phyloP scores from a whole-genome alignment of 2,329 filamentous ascomycete genomes.

The Westerdykella ornata region DNA sequence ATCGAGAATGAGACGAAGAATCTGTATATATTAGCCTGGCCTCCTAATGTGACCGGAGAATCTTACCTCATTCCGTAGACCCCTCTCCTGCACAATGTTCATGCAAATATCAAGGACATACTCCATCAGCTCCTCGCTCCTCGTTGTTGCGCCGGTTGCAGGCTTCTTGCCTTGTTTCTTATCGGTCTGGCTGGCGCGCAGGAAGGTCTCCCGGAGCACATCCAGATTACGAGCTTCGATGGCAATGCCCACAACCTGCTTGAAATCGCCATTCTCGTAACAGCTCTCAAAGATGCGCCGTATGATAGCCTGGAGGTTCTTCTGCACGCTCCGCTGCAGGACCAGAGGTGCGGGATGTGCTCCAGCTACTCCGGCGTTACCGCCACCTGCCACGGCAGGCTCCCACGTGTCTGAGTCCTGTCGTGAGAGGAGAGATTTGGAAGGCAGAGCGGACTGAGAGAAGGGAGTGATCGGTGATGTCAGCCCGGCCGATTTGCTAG shows the following conservation, averaged over 20 bases:
- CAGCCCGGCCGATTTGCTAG: constrained; percentile 59
- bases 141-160: constrained; percentile 47
- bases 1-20: constrained; percentile 85
- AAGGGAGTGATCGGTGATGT: constrained; percentile 91
- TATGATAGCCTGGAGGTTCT: constrained; percentile 74
- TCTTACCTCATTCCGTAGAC: constrained; percentile 63
- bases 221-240: constrained; percentile 90
- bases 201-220: constrained; percentile 77
- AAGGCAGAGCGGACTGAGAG: constrained; percentile 85
- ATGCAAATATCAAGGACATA: constrained; percentile 95
- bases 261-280: constrained; percentile 76
- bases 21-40: constrained; percentile 45
- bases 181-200: constrained; percentile 81
- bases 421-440: constrained; percentile 89
- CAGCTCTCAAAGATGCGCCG: constrained; percentile 88
- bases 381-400: constrained; percentile 49
- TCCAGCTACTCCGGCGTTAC: constrained; percentile 49
- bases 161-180: constrained; percentile 57
- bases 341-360: constrained; percentile 56
- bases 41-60: neutral
- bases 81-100: constrained; percentile 92
- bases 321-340: constrained; percentile 66
- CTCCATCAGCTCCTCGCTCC: constrained; percentile 90
- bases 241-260: constrained; percentile 93
- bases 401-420: constrained; percentile 60